Conservation (phyloP, 805 yeast genomes). For the Clavispora fructus region DNA sequence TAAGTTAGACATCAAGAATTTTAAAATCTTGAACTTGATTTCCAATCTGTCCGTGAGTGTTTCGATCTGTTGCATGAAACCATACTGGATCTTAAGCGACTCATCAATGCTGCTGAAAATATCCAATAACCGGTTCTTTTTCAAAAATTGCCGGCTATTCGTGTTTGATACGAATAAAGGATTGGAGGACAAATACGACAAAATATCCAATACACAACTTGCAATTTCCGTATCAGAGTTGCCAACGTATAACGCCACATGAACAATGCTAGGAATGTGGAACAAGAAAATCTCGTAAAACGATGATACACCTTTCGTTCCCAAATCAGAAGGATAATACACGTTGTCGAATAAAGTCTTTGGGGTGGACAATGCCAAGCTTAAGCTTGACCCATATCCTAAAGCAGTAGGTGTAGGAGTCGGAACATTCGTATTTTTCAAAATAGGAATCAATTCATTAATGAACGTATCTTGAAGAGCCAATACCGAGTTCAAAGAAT, state of each 20-base stretch:
- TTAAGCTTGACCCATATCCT: constrained; percentile 26
- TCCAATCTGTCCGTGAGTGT: constrained; percentile 31
- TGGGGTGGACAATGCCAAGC: constrained; percentile 20
- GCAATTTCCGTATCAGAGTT: constrained; percentile 48
- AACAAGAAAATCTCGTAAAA: constrained; percentile 70
- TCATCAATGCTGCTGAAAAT: constrained; percentile 75
- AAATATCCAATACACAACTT: constrained; percentile 45
- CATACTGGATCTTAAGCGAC: constrained; percentile 63
- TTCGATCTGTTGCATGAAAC: constrained; percentile 61
- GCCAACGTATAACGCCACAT: constrained; percentile 71
- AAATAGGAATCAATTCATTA: constrained; percentile 48
- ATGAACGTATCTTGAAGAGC: constrained; percentile 55
- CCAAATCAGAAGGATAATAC: constrained; percentile 39
- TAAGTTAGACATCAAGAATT: constrained; percentile 51
- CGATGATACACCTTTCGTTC: constrained; percentile 56
- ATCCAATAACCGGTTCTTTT: constrained; percentile 60
- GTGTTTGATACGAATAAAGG: constrained; percentile 35
- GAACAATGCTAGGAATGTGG: constrained; percentile 67
- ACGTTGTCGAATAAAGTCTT: constrained; percentile 24
- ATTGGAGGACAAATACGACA: constrained; percentile 46
- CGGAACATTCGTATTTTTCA: constrained; percentile 32
- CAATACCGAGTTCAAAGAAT: constrained; percentile 42
- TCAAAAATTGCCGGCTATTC: constrained; percentile 23
- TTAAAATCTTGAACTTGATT: constrained; percentile 54
- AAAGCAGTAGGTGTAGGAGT: constrained; percentile 4